A percentile compares a stretch with the other conserved stretches of the same genome.
Evolutionary conservation across 75 land plant genomes (phyloP).

Genomic region (Cryptomeria japonica): DNA sequence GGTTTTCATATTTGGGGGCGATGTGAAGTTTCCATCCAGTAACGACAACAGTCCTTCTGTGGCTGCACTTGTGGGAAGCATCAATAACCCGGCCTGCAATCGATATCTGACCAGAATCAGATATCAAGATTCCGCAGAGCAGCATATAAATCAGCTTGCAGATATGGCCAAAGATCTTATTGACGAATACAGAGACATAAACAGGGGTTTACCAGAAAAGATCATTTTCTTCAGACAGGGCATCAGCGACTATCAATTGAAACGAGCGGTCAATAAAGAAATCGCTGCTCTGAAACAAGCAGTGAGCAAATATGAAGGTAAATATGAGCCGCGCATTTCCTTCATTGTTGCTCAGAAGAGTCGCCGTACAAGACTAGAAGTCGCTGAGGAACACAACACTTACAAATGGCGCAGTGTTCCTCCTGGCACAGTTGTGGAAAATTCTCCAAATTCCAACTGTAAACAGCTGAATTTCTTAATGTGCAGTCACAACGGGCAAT

Average conservation of each 20-base stretch:
- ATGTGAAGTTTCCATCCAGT: slow-evolving; percentile 57
- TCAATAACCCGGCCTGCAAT: slow-evolving; percentile 51
- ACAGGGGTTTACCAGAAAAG: slow-evolving; percentile 23
- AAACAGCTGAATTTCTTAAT: slow-evolving; percentile 52
- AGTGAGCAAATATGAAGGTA: not conserved
- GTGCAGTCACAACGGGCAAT: slow-evolving; percentile 46
- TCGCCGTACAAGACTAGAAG: slow-evolving; percentile 46
- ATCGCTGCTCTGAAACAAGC: slow-evolving; percentile 29
- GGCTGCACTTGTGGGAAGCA: slow-evolving; percentile 57
- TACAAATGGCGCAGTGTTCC: slow-evolving; percentile 27
- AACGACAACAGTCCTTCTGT: slow-evolving; percentile 40
- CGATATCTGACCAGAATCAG: slow-evolving; percentile 45
- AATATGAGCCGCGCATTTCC: slow-evolving; percentile 41
- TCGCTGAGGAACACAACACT: slow-evolving; percentile 15
- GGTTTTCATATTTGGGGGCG: slow-evolving; percentile 58
- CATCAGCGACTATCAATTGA: slow-evolving; percentile 54
- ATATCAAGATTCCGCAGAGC: slow-evolving; percentile 30
- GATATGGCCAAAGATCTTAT: slow-evolving; percentile 43
- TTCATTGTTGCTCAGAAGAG: slow-evolving; percentile 53
- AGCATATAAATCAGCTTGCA: slow-evolving; percentile 38
- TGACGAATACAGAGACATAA: slow-evolving; percentile 20
- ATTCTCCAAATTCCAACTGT: slow-evolving; percentile 27
- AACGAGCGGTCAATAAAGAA: slow-evolving; percentile 48
- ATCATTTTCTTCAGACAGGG: slow-evolving; percentile 62
- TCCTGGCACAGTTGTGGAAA: slow-evolving; percentile 65